A percentile compares a stretch with the other conserved stretches of the same genome.
Evolutionary conservation across 208 protist genomes (phyloP).

Genomic region (Leishmania braziliensis): DNA sequence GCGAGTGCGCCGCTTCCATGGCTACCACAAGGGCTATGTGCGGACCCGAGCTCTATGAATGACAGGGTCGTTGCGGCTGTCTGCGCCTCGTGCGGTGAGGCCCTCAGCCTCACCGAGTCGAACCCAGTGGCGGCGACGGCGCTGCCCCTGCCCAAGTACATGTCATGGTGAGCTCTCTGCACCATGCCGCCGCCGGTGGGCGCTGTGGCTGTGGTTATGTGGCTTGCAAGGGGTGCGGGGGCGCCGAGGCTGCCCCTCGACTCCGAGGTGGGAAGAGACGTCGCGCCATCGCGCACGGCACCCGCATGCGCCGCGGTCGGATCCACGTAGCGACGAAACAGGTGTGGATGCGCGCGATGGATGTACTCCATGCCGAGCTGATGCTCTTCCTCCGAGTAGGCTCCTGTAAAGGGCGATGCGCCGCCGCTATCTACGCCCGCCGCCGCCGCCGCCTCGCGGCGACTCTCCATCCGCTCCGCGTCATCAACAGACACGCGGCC

Average conservation of each 20-base stretch:
- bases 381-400: constrained; percentile 76
- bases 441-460: constrained; percentile 20
- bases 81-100: neutral
- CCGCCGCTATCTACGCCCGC: neutral
- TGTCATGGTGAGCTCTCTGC: neutral
- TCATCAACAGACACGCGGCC: constrained; percentile 58
- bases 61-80: neutral
- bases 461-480: constrained; percentile 19
- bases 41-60: neutral
- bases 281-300: neutral
- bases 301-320: neutral
- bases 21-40: neutral
- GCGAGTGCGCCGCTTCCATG: neutral
- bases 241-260: neutral
- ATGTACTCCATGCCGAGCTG: constrained; percentile 68
- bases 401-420: neutral
- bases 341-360: constrained; percentile 63
- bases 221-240: neutral
- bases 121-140: constrained; percentile 1
- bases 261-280: neutral
- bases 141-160: neutral
- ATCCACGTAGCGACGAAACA: constrained; percentile 57
- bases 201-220: neutral
- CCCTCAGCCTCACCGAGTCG: neutral
- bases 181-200: neutral